phyloP scores from a whole-genome alignment of 495 filamentous ascomycete species.

The Aspergillus olivimuriae region DNA sequence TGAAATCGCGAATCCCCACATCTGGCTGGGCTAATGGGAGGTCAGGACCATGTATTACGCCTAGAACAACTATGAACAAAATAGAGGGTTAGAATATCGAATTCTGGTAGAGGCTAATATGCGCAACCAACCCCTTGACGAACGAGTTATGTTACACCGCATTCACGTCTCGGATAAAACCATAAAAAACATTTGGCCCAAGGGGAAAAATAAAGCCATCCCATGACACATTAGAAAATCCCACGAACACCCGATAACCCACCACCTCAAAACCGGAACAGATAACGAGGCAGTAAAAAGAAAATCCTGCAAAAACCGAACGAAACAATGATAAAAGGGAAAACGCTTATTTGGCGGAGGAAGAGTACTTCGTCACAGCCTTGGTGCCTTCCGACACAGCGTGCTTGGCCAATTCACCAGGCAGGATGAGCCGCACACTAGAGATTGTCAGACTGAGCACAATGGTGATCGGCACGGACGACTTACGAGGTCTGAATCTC shows the following conservation, averaged over 20 bases:
- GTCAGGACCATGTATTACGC: no score
- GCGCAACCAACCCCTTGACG: slow-evolving; percentile 34
- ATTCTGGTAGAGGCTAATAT: slow-evolving; percentile 33
- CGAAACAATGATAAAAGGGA: slow-evolving; percentile 34
- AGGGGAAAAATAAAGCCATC: slow-evolving; percentile 61
- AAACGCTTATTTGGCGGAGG: slow-evolving; percentile 89
- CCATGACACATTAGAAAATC: slow-evolving; percentile 84
- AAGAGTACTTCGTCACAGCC: slow-evolving; percentile 99
- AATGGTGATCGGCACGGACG: no score
- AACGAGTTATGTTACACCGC: slow-evolving; percentile 73
- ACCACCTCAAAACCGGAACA: slow-evolving; percentile 57
- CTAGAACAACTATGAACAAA: no score
- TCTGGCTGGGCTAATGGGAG: no score
- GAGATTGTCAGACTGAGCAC: no score
- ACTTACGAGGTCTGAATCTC: slow-evolving; percentile 96
- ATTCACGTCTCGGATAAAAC: slow-evolving; percentile 60
- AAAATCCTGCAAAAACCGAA: slow-evolving; percentile 38
- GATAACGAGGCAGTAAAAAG: slow-evolving; percentile 45
- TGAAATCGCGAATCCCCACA: no score
- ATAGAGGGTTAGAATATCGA: slow-evolving; percentile 30
- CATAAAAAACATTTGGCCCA: slow-evolving; percentile 70
- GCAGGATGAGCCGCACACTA: slow-evolving; percentile 90
- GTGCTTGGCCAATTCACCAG: slow-evolving; percentile 98
- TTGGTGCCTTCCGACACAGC: slow-evolving; percentile 99
- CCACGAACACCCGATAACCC: slow-evolving; percentile 60